Evolutionary conservation across 192 early-diverging fungal genomes (phyloP), one percentile per base, ranked within the genome.

Genomic region (Podila epigama): DNA sequence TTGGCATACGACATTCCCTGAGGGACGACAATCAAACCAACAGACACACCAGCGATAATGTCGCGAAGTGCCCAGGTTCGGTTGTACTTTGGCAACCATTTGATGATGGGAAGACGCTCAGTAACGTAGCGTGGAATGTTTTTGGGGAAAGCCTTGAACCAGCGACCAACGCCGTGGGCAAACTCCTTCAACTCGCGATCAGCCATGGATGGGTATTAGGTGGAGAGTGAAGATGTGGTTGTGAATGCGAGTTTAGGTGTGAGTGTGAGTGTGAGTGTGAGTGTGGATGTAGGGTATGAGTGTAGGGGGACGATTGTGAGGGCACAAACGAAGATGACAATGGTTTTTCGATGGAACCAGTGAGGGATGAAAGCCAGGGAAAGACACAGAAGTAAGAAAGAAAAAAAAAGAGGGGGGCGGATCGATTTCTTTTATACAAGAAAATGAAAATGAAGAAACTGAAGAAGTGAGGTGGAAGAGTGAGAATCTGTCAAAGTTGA

Each of bases 1-100:
- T 90, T 92, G 5, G 93, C 89, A 68, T 93, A 91, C 2, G 86
- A 84, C 85, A 88, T 86, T 50, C 84, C 80, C 67, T 93, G 91
- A 40, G 92, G 92, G 29, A 94, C 87, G 31, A 90, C 89, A 16
- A 94, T 85, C 37, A 90, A 64, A n/a, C 87, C 91, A 13, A 93
- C 87, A 25, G 93, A 93, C n/a, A 92, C 33, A 48, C 92, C 93
- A 36, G 93, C 93, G 66, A 93, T 85, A 18, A 81, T 33, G 42
- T 87, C 87, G 32, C 84, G 68, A 22, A 82, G 29, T 10, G 85
- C 68, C 87, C 87, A 89, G n/a, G 40, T 51, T 1, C 60, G 58
- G 69, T 73, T 79, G 71, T 79, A 80, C 40, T 68, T 77, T 1
- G 73, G 73, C 73, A 77, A 75, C 72, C 72, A 75, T 75, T 75